Evolutionary conservation across 2,329 filamentous ascomycete genomes (phyloP).

Genomic region (Paecilomyces niveus): DNA sequence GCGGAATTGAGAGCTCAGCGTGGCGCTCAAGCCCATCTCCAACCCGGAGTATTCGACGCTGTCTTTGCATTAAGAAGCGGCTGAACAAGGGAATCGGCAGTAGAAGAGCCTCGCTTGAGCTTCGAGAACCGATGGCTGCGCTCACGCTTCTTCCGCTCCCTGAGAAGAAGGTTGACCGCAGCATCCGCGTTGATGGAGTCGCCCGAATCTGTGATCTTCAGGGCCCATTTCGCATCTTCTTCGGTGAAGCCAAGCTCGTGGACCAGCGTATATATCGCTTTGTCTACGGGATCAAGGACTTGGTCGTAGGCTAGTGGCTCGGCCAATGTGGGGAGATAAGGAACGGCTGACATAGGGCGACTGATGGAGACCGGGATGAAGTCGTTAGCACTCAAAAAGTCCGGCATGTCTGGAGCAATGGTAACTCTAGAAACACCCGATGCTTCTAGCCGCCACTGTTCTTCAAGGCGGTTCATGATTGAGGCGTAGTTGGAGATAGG

Average conservation of each 20-base stretch:
- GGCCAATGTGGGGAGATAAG: conserved; percentile 13
- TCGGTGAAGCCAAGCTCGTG: conserved; percentile 52
- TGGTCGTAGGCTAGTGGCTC: conserved; percentile 9
- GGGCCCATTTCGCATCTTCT: conserved; percentile 49
- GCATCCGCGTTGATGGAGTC: conserved; percentile 52
- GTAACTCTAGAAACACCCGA: not conserved
- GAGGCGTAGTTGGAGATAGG: conserved; percentile 29
- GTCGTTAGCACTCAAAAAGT: not conserved
- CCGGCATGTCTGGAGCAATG: not conserved
- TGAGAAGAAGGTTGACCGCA: conserved; percentile 49
- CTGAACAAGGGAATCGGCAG: conserved; percentile 2
- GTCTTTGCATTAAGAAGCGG: conserved; percentile 15
- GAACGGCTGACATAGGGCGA: conserved; percentile 8
- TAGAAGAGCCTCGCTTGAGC: conserved; percentile 12
- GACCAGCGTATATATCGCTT: conserved; percentile 51
- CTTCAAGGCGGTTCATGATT: conserved; percentile 29
- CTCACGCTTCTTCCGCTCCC: conserved; percentile 25
- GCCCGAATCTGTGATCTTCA: conserved; percentile 53
- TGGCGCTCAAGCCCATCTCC: conserved; percentile 30
- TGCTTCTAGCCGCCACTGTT: conserved; percentile 1
- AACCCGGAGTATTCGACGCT: conserved; percentile 22
- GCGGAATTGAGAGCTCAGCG: not conserved
- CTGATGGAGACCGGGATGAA: not conserved
- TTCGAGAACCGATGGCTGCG: conserved; percentile 10
- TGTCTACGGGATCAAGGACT: conserved; percentile 48